Evolutionary conservation across 1,284 basidiomycete species (phyloP).

Genomic region (Fistulinella cinereoalba): DNA sequence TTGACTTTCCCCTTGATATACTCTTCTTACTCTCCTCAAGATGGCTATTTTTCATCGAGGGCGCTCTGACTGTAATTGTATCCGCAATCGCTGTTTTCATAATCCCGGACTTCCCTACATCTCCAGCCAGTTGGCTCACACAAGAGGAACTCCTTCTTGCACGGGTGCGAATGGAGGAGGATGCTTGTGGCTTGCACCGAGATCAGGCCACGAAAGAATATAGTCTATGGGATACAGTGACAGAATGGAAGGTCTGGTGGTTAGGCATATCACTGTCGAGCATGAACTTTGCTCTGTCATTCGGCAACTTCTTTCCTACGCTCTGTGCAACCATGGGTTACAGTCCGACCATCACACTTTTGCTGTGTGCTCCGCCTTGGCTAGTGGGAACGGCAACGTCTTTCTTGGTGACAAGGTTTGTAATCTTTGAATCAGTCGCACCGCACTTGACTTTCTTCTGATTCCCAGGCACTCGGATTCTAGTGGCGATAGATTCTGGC

Average conservation of each 20-base stretch:
- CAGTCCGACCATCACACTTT: slow-evolving; percentile 47
- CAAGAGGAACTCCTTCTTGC: slow-evolving; percentile 53
- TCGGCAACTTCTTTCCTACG: slow-evolving; percentile 60
- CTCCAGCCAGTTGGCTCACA: slow-evolving; percentile 43
- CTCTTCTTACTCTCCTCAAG: slow-evolving; percentile 5
- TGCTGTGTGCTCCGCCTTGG: slow-evolving; percentile 64
- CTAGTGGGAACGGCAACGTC: slow-evolving; percentile 49
- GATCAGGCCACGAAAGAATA: slow-evolving; percentile 30
- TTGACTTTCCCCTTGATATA: not conserved
- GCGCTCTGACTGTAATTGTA: slow-evolving; percentile 46
- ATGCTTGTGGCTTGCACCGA: slow-evolving; percentile 46
- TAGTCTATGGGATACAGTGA: slow-evolving; percentile 39
- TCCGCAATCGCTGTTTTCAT: slow-evolving; percentile 48
- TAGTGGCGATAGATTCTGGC: slow-evolving; percentile 48
- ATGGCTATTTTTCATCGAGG: slow-evolving; percentile 36
- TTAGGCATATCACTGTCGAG: slow-evolving; percentile 48
- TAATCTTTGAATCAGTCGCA: not conserved
- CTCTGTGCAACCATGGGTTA: slow-evolving; percentile 55
- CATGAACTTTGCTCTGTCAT: slow-evolving; percentile 48
- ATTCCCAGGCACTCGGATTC: slow-evolving; percentile 49
- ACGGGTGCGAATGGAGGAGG: slow-evolving; percentile 55
- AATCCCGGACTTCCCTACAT: slow-evolving; percentile 57
- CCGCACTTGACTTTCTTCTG: not conserved
- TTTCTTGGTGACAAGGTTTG: slow-evolving; percentile 38
- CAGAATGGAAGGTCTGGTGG: slow-evolving; percentile 57